Base-by-base conservation (phyloP, 257 asterid genomes). In the Eustoma russellianum region DNA sequence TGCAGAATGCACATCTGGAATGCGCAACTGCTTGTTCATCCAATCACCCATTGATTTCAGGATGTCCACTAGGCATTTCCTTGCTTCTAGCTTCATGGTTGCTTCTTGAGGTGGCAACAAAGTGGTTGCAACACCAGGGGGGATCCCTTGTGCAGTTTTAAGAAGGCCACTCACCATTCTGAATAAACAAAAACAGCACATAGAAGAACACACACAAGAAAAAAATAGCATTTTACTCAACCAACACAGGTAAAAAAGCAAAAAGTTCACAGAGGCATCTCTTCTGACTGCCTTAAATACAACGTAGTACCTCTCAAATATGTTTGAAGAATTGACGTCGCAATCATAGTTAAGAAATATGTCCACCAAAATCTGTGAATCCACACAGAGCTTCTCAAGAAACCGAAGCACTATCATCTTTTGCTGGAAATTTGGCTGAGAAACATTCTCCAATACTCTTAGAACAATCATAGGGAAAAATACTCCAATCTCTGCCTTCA, bases 121-220 rank as follows among this genome's bases (percentile, higher is more conserved):
- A 44, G 95, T 82, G 60, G 77, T 83, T 43, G 89, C 50, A 63
- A 65, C 74, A 56, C 99, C 99, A 64, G 99, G 97, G 35, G 94
- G 83, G 69, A 81, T 85, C 62, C 99, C 99, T 71, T 88, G 99
- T 66, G 97, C 97, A 66, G 99, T 92, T 83, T 92, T 92, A 66
- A 92, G 94, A 63, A 92, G 93, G 61, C 99, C 99, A 58, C 88
- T 88, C 70, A 92, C 97, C 99, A 88, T 88, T 74, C 99, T 92
- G 75, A 30, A 59, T 53, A 72, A 60, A 55, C 44, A 17, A 43
- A 52, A 45, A 14, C 11, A 30, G n/a, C 33, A 48, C 24, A 17
- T 9, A 41, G 3, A 45, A 53, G 28, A 28, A 45, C 12, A 24
- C 30, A 35, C n/a, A n/a, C n/a, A 10, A 55, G n/a, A n/a, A n/a